phyloP scores from a whole-genome alignment of 2,329 filamentous ascomycete genomes.

The Hysterium pulicare region DNA sequence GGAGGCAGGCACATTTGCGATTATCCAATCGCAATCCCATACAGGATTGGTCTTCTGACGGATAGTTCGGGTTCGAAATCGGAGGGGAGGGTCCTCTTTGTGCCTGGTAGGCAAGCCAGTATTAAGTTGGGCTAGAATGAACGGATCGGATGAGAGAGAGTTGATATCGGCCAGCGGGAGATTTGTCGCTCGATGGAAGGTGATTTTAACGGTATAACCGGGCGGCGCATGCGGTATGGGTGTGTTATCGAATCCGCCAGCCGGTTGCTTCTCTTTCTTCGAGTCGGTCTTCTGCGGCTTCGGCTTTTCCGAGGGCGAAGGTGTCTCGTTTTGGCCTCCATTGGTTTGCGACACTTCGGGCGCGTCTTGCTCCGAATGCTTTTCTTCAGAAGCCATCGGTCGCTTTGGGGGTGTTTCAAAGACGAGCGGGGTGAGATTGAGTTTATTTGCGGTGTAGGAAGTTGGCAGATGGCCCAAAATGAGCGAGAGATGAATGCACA shows the following conservation, averaged over 20 bases:
- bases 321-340: background rate
- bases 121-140: constrained; percentile 70
- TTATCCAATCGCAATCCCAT: constrained; percentile 84
- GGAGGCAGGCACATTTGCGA: constrained; percentile 77
- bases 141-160: constrained; percentile 79
- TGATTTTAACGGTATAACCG: constrained; percentile 82
- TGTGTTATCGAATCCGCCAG: constrained; percentile 76
- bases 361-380: background rate
- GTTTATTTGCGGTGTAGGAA: background rate
- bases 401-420: background rate
- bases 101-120: constrained; percentile 70
- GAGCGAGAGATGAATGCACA: background rate
- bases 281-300: constrained; percentile 24
- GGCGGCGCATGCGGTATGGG: constrained; percentile 70
- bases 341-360: background rate
- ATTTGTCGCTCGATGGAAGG: constrained; percentile 75
- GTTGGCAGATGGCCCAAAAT: background rate
- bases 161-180: constrained; percentile 79
- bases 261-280: constrained; percentile 48
- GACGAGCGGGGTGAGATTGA: background rate
- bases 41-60: constrained; percentile 68
- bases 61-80: constrained; percentile 72
- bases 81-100: constrained; percentile 77
- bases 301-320: background rate
- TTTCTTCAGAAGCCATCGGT: background rate